Percentiles rank a stretch among this genome's conserved stretches.
Conservation (phyloP, 179 eudicot species). For the Pouteria campechiana region DNA sequence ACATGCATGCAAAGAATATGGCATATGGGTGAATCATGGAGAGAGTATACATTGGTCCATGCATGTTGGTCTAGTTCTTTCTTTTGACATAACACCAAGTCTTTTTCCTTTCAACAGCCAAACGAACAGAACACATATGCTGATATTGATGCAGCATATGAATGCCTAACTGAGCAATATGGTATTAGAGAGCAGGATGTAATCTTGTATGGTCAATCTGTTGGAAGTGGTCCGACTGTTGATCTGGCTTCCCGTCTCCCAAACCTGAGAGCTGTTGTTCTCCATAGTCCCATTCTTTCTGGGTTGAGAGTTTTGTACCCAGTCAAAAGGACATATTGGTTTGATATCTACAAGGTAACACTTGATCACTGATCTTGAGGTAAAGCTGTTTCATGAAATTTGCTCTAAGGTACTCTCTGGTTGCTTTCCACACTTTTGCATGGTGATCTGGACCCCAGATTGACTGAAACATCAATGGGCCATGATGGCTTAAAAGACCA, state of each 20-base stretch:
- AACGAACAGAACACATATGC: slow-evolving; percentile 90
- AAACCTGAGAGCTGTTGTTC: slow-evolving; percentile 79
- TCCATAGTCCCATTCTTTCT: slow-evolving; percentile 88
- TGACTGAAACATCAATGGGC: too few species aligned
- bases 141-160: slow-evolving; percentile 89
- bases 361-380: neutral
- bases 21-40: too few species aligned
- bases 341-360: slow-evolving; percentile 92
- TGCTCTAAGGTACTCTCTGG: neutral
- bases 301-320: slow-evolving; percentile 87
- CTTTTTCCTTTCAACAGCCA: slow-evolving; percentile 58
- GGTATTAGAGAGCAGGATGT: slow-evolving; percentile 73
- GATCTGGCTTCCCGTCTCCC: slow-evolving; percentile 91
- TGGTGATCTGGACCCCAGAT: too few species aligned
- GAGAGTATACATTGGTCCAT: too few species aligned
- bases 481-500: too few species aligned
- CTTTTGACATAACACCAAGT: too few species aligned
- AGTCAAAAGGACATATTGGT: slow-evolving; percentile 83
- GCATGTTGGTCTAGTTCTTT: too few species aligned
- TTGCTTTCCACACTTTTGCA: too few species aligned
- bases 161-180: slow-evolving; percentile 86
- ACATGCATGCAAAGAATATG: too few species aligned
- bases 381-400: too few species aligned
- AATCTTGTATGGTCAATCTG: slow-evolving; percentile 85
- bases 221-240: slow-evolving; percentile 92